Base-by-base conservation (phyloP, 2,329 filamentous ascomycete species). In the Thielaviopsis cerberus region DNA sequence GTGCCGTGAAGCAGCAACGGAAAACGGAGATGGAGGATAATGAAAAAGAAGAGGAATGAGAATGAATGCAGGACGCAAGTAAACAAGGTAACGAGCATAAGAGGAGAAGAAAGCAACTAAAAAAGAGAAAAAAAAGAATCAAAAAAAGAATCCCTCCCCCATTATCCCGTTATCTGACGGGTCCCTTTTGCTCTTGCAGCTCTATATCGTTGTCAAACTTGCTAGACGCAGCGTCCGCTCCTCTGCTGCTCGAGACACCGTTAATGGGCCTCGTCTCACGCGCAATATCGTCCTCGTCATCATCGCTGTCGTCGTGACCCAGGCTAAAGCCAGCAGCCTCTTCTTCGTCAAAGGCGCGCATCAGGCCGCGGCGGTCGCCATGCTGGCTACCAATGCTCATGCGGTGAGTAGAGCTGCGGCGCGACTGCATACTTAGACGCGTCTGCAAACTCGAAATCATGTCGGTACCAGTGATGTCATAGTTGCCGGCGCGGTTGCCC, bases 361-460 rank as follows among this genome's bases (percentile, higher is more conserved):
- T 95, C 24, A 97, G 75, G 4, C 87, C 87, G 63, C 90, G 83
- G 57, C 87, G 79, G 64, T 92, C 88, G 41, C 80, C 79, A 61
- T 78, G 76, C 59, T 75, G 80, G 66, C 79, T 80, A 66, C 81
- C 80, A 53, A 80, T 76, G 65, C 81, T 83, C 66, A 80, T 82
- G 57, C 82, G 75, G 59, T 75, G 73, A 15, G 83, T 80, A 63
- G 79, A 76, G 64, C 85, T 92, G 63, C 92, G 78, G 63, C 91
- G 78, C 6, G 85, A 78, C 68, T 97, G 92, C 88, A 98, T 96
- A 67, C 88, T 94, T 63, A 89, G 80, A 61, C 94, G 82, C 20
- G 92, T 97, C 66, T 92, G 87, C 63, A 94, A 80, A 63, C 86
- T 87, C 26, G 89, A 88, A 58, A 98, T 81, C 68, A 86, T 88